Evolutionary conservation across 257 asterid species (phyloP), one percentile per base, ranked within the genome.

Genomic region (Cruciata laevipes): DNA sequence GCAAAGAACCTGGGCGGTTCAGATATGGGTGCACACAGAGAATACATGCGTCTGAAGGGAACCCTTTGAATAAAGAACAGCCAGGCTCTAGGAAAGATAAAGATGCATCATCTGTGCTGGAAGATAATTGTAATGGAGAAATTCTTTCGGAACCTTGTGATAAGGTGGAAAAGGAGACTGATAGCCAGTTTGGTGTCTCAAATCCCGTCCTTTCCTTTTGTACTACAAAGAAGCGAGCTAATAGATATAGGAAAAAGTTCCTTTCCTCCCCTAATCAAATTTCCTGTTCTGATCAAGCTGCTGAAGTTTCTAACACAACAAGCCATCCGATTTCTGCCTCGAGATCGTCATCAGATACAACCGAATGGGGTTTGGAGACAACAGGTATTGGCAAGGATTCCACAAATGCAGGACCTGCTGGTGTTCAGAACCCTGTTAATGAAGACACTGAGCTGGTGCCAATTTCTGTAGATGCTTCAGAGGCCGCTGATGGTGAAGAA

Each of bases 161-260:
- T 71, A 77, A 71, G 60, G 59, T 61, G 21, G 66, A 77, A 75
- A 76, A 83, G 77, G 63, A 24, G 67, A 76, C 70, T 59, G 80
- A 73, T 70, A 77, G 60, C 69, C 61, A 49, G 66, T 56, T 71
- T 58, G 69, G 69, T 52, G 49, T 68, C 73, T 80, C 74, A 71
- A 61, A 57, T 47, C 65, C 63, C 13, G 40, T 72, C 69, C 72
- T 69, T 61, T 71, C 85, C 31, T 82, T 71, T 66, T 49, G 60
- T 66, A 66, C 38, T 68, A 87, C 79, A 72, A 83, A 84, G 77
- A 85, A 83, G 75, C 82, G 88, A 76, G 84, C 79, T 69, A 11
- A 38, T 59, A 80, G 89, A 71, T 71, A 25, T 55, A 75, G 80
- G 65, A 79, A 73, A 72, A 44, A 51, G 9, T 70, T 67, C 61